Percentiles rank a stretch among this genome's conserved stretches.
Conservation (phyloP, 2,329 filamentous ascomycete genomes). For the Penicillium sp. region DNA sequence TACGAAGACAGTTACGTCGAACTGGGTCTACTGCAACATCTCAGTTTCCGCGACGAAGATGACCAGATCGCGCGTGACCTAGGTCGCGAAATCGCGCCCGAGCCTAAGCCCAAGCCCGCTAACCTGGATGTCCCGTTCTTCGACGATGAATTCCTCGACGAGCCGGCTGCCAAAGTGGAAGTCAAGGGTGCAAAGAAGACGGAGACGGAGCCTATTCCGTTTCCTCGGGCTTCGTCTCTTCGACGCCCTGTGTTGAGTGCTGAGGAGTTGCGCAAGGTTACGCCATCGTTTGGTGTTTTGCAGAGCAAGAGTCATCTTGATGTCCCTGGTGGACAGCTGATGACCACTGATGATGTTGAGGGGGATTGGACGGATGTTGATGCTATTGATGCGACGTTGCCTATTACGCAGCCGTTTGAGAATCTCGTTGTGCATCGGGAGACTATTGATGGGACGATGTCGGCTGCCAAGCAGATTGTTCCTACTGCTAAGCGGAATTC, state of each 20-base stretch:
- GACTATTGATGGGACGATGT: background rate
- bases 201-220: background rate
- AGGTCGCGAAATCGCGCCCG: conserved; percentile 4
- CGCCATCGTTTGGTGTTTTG: background rate
- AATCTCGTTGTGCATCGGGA: background rate
- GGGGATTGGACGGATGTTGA: conserved; percentile 8
- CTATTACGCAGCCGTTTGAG: conserved; percentile 3
- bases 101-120: background rate
- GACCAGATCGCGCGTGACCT: conserved; percentile 7
- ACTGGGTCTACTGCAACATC: conserved; percentile 6
- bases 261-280: background rate
- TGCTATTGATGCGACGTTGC: conserved; percentile 5
- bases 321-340: background rate
- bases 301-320: background rate
- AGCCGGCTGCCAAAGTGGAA: background rate
- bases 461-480: background rate
- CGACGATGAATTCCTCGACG: conserved; percentile 5
- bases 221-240: conserved; percentile 4
- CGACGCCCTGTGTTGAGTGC: background rate
- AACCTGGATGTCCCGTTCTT: background rate
- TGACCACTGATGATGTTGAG: background rate
- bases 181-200: background rate
- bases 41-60: conserved; percentile 10
- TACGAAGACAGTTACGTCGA: conserved; percentile 7
- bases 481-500: background rate